Base-by-base conservation (phyloP, 2,329 filamentous ascomycete species). In the Mycosphaerella sp. region DNA sequence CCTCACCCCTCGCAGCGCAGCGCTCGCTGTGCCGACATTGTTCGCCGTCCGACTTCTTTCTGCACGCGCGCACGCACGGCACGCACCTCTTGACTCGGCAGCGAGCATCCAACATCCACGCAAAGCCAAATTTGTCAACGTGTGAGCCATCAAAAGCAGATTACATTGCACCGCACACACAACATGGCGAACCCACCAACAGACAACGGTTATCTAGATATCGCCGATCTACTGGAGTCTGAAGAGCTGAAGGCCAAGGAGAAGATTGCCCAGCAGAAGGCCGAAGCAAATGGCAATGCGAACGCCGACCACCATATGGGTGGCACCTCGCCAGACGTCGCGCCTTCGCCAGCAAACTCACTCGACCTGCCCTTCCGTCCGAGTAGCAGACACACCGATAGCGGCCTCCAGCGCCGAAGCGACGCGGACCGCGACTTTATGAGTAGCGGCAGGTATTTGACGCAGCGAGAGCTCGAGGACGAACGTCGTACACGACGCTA, bases 391-490 rank as follows among this genome's bases (percentile, higher is more conserved):
- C 48, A 32, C 49, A 38, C 52, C 41, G 34, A 38, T 7, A 38
- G 34, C 34, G 34, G 12, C 34, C 34, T 6, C 12, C 34, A 38
- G 26, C 26, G 26, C 34, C 34, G 34, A 36, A 36, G 32, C 7
- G 34, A 38, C 5, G 4, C 10, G 6, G 34, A 38, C 8, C 34
- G 6, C 34, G 6, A 6, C 34, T 29, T 29, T 1, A 29, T 6
- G 5, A 38, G 40, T 45, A 54, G 54, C 40, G 53, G 64, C 58
- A 63, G 57, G 58, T 68, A 67, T 54, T 57, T 53, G 54, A 66
- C 63, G 49, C 65, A 70, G 58, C 63, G 67, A 50, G 67, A 70
- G 48, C 60, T 66, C 58, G 66, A 69, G 52, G 63, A 67, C 51
- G 60, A 70, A 45, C 67, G 70, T 42, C 64, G 66, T 38, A 58